Conservation (phyloP, 805 yeast species). For the Candida krabiensis region DNA sequence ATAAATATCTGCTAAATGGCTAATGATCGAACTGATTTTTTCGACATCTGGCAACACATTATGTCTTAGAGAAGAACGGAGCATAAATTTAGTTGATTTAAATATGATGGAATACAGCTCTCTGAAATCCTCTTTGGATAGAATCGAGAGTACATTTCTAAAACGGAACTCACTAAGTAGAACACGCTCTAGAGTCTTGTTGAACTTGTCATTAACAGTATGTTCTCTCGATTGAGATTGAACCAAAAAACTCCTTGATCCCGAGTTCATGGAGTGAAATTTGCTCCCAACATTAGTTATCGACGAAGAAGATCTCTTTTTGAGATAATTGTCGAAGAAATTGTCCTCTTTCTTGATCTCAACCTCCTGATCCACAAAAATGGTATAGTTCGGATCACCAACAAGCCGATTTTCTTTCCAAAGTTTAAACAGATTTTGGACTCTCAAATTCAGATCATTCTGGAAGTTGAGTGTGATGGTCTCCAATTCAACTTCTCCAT, state of each 20-base stretch:
- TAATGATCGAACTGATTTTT: constrained; percentile 36
- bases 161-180: constrained; percentile 38
- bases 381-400: constrained; percentile 5
- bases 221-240: constrained; percentile 3
- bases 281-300: background rate
- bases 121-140: constrained; percentile 29
- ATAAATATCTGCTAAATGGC: constrained; percentile 33
- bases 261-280: constrained; percentile 1
- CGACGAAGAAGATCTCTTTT: constrained; percentile 14
- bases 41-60: constrained; percentile 28
- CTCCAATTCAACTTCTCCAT: constrained; percentile 11
- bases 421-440: constrained; percentile 5
- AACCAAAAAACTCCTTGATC: background rate
- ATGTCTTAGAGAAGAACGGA: constrained; percentile 26
- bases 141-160: constrained; percentile 30
- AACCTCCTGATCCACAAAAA: constrained; percentile 11
- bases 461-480: constrained; percentile 14
- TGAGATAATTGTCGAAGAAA: constrained; percentile 22
- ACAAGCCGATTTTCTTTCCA: constrained; percentile 6
- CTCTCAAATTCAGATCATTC: constrained; percentile 12
- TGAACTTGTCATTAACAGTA: constrained; percentile 10
- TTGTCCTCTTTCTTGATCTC: constrained; percentile 17
- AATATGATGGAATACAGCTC: constrained; percentile 37
- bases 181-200: constrained; percentile 29
- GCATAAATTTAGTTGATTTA: constrained; percentile 39